Conservation (phyloP, 2,329 filamentous ascomycete species). For the Colletotrichum musae region DNA sequence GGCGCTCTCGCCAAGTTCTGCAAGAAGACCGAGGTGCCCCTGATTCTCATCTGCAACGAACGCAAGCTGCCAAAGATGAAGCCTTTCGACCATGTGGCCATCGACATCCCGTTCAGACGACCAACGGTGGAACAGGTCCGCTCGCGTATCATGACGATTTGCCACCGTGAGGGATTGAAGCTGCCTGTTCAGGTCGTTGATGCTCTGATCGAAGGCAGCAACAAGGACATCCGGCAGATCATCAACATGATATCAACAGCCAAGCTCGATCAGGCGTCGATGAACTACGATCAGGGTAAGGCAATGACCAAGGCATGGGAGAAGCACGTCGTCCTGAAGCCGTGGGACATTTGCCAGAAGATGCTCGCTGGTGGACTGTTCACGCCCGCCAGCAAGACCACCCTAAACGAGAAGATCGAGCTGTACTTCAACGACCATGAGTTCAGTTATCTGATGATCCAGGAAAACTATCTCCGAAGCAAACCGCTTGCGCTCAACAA, state of each 20-base stretch:
- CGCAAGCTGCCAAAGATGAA: slow-evolving; percentile 96
- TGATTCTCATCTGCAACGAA: slow-evolving; percentile 99
- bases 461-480: slow-evolving; percentile 95
- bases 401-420: slow-evolving; percentile 97
- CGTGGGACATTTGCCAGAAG: slow-evolving; percentile 97
- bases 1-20: slow-evolving; percentile 94
- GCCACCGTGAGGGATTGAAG: slow-evolving; percentile 90
- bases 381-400: slow-evolving; percentile 83
- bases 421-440: slow-evolving; percentile 99
- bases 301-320: slow-evolving; percentile 98
- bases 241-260: slow-evolving; percentile 98
- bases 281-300: slow-evolving; percentile 90
- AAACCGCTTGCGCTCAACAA: slow-evolving; percentile 77
- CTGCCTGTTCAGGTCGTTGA: slow-evolving; percentile 88
- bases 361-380: slow-evolving; percentile 92
- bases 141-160: slow-evolving; percentile 94
- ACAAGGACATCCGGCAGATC: slow-evolving; percentile 96
- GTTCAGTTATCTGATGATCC: slow-evolving; percentile 96
- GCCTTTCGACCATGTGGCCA: slow-evolving; percentile 90
- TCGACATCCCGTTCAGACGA: slow-evolving; percentile 88
- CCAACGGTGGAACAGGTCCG: slow-evolving; percentile 93
- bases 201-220: slow-evolving; percentile 93
- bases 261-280: slow-evolving; percentile 85
- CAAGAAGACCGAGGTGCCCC: slow-evolving; percentile 93
- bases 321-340: slow-evolving; percentile 96